phyloP scores from a whole-genome alignment of 2,329 filamentous ascomycete species.

The Sclerotinia borealis region DNA sequence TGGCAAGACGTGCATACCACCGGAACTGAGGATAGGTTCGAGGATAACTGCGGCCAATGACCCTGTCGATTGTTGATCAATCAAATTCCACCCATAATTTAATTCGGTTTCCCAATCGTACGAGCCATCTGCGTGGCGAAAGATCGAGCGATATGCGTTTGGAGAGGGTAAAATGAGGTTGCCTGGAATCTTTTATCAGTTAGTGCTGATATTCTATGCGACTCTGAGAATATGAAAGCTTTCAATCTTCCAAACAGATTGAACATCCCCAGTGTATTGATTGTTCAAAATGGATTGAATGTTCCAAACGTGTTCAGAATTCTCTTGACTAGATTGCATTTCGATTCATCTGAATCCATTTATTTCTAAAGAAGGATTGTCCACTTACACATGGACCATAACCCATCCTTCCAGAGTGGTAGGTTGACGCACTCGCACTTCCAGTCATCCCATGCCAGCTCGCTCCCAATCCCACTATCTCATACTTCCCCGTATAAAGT shows the following conservation, averaged over 20 bases:
- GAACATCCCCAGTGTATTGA: too few species aligned
- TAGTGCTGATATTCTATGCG: not conserved
- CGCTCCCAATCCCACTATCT: constrained; percentile 53
- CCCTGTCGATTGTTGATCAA: constrained; percentile 53
- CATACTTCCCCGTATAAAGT: constrained; percentile 56
- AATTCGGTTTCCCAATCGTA: constrained; percentile 63
- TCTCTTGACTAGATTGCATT: too few species aligned
- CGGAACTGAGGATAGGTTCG: constrained; percentile 41
- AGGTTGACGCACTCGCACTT: constrained; percentile 46
- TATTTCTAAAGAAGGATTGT: not conserved
- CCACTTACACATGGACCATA: constrained; percentile 34
- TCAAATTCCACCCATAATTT: constrained; percentile 54
- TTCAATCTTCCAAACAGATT: not conserved
- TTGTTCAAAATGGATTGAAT: too few species aligned
- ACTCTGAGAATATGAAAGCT: not conserved
- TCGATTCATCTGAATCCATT: too few species aligned
- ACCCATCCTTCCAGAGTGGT: constrained; percentile 45
- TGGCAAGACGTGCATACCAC: constrained; percentile 55
- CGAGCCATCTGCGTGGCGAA: constrained; percentile 50
- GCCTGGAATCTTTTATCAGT: constrained; percentile 42
- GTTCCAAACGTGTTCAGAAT: too few species aligned
- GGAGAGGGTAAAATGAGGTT: constrained; percentile 53
- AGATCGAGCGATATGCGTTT: constrained; percentile 55
- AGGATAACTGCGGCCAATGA: constrained; percentile 58
- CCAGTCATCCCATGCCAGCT: constrained; percentile 58